phyloP scores from a whole-genome alignment of 192 early-diverging fungal genomes.

The Entomortierella parvispora region DNA sequence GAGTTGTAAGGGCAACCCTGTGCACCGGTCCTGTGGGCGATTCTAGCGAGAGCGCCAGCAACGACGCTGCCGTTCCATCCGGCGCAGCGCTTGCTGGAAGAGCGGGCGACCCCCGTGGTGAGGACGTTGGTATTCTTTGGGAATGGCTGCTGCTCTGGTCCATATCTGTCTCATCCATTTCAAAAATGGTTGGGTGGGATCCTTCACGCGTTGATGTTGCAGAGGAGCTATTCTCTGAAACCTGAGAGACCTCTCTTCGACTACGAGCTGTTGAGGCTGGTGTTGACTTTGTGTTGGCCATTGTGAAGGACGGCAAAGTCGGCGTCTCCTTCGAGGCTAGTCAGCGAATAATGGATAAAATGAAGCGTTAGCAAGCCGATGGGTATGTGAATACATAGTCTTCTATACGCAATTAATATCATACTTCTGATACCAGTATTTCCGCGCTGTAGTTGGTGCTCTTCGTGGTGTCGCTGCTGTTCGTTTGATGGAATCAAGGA shows the following conservation, averaged over 20 bases:
- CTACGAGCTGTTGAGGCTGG: neutral
- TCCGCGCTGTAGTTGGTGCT: neutral
- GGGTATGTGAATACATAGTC: too few relatives aligned
- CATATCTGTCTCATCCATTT: constrained; percentile 5
- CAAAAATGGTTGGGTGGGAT: constrained; percentile 17
- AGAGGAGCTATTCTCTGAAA: constrained; percentile 24
- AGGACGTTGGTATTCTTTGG: neutral
- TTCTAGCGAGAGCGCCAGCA: constrained; percentile 25
- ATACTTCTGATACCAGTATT: too few relatives aligned
- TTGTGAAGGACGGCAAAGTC: too few relatives aligned
- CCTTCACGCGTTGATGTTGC: constrained; percentile 28
- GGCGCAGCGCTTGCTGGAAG: constrained; percentile 18
- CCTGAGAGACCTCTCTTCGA: constrained; percentile 17
- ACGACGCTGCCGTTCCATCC: constrained; percentile 18
- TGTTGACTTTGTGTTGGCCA: too few relatives aligned
- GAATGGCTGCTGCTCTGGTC: neutral
- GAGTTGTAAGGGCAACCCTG: neutral
- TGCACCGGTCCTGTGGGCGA: constrained; percentile 13
- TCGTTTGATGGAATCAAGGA: too few relatives aligned
- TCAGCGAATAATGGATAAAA: too few relatives aligned
- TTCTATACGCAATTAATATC: too few relatives aligned
- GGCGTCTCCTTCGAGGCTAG: too few relatives aligned
- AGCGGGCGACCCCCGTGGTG: neutral
- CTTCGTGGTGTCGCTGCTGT: neutral
- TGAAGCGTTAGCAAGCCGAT: too few relatives aligned